Conservation (phyloP, 1,284 basidiomycete genomes). For the Ceratobasidium sp. region DNA sequence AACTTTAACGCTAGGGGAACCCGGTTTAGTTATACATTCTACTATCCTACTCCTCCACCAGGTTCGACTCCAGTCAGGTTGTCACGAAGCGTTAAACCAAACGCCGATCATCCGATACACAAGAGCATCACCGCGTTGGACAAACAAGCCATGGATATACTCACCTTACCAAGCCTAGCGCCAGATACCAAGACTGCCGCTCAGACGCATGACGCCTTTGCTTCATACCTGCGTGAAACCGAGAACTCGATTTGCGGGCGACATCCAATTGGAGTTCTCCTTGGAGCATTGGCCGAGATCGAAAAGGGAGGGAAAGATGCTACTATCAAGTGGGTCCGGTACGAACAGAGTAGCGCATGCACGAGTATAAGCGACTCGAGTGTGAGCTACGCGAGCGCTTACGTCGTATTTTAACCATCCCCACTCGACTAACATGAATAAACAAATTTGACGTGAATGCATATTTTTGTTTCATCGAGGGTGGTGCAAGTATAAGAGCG, state of each 20-base stretch:
- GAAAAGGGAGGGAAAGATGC: conserved; percentile 52
- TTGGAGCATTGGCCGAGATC: conserved; percentile 74
- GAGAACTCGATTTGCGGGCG: conserved; percentile 97
- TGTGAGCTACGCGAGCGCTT: conserved; percentile 95
- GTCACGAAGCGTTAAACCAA: conserved; percentile 42
- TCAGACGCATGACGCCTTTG: conserved; percentile 68
- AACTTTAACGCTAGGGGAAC: conserved; percentile 68
- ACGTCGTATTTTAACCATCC: conserved; percentile 59
- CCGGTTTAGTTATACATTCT: conserved; percentile 89
- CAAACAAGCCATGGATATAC: conserved; percentile 75
- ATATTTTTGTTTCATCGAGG: conserved; percentile 19
- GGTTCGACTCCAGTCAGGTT: conserved; percentile 46
- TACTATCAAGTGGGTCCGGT: conserved; percentile 78
- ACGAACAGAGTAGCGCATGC: conserved; percentile 90
- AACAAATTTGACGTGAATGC: no score
- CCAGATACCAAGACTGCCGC: conserved; percentile 51
- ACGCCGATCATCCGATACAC: conserved; percentile 60
- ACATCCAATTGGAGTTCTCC: conserved; percentile 91
- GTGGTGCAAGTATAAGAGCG: conserved; percentile 10
- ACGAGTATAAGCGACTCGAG: conserved; percentile 75
- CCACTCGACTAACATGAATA: not conserved
- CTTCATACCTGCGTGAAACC: conserved; percentile 77
- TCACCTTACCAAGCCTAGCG: conserved; percentile 63
- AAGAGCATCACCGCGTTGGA: conserved; percentile 78
- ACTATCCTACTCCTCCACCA: conserved; percentile 73